These are phyloP conservation scores for Beverwykella pulmonaria DNA, from an alignment of 495 filamentous ascomycete species.

Conservation along the genomic window DNA sequence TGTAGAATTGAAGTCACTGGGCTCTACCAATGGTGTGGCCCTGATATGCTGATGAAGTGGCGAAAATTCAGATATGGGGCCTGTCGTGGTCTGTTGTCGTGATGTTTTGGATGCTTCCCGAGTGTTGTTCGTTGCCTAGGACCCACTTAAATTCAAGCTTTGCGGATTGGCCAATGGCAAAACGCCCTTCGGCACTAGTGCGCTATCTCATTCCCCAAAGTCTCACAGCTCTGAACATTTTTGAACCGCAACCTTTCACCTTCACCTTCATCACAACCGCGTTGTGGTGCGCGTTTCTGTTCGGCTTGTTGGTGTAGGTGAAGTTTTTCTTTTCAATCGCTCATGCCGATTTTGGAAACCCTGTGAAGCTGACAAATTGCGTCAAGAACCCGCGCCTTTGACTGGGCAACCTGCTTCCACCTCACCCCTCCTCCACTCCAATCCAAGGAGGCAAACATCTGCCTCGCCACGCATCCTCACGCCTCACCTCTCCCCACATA, in stretches of 20 bases:
- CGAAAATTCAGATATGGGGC: too few relatives aligned
- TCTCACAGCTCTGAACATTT: slow-evolving; percentile 6
- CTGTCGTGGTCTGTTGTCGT: not conserved
- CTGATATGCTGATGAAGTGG: too few relatives aligned
- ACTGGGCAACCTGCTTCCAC: slow-evolving; percentile 14
- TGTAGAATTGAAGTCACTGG: too few relatives aligned
- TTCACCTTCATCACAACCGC: not conserved
- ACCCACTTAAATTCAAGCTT: slow-evolving; percentile 1
- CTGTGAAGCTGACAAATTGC: slow-evolving; percentile 21
- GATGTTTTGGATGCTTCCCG: not conserved
- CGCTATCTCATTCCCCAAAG: slow-evolving; percentile 1
- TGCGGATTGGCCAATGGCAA: not conserved
- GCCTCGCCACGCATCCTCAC: slow-evolving; percentile 2
- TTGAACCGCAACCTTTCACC: slow-evolving; percentile 6
- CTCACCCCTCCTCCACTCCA: slow-evolving; percentile 12
- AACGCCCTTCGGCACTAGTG: not conserved
- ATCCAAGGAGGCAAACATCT: slow-evolving; percentile 23
- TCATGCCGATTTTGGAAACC: not conserved
- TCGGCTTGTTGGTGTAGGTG: not conserved
- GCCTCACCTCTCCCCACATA: not conserved
- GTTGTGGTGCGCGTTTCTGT: not conserved
- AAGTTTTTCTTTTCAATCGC: not conserved
- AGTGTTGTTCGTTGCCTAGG: not conserved
- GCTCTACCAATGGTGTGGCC: too few relatives aligned
- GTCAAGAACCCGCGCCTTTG: slow-evolving; percentile 7